phyloP scores from a whole-genome alignment of 352 stramenopile genomes.

The Pilasporangium apinafurcum region DNA sequence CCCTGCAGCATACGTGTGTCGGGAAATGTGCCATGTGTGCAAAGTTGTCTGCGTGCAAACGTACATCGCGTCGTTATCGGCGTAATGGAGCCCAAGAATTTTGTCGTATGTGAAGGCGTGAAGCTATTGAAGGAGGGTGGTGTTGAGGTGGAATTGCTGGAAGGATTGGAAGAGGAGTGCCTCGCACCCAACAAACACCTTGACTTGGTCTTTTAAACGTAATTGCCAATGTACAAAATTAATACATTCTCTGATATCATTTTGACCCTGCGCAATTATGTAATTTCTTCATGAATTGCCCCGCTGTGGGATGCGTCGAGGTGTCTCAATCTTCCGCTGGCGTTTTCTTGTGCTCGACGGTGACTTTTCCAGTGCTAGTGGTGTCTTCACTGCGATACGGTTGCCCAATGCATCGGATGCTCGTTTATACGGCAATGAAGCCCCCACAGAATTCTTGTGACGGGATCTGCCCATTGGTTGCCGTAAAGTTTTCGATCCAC shows the following conservation, averaged over 20 bases:
- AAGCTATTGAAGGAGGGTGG: conserved; percentile 56
- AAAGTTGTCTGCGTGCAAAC: conserved; percentile 63
- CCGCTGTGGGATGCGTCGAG: conserved; percentile 41
- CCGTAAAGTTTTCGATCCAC: background rate
- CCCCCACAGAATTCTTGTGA: no score
- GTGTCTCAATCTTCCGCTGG: conserved; percentile 39
- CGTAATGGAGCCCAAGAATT: conserved; percentile 83
- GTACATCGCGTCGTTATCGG: conserved; percentile 75
- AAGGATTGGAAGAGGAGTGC: conserved; percentile 69
- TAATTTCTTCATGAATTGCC: conserved; percentile 1
- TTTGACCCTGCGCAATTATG: background rate
- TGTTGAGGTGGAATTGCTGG: conserved; percentile 63
- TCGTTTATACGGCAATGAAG: conserved; percentile 7
- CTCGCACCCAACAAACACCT: conserved; percentile 70
- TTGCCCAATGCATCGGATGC: background rate
- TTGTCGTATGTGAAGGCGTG: conserved; percentile 81
- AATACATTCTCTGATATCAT: background rate
- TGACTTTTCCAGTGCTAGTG: conserved; percentile 6
- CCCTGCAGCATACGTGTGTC: conserved; percentile 84
- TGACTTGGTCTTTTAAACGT: conserved; percentile 44
- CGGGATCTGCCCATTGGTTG: background rate
- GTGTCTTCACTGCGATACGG: conserved; percentile 5
- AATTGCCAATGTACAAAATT: background rate
- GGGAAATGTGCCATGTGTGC: conserved; percentile 75
- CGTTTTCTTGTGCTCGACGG: conserved; percentile 33